Evolutionary conservation across 352 stramenopile species (phyloP), one percentile per base, ranked within the genome.

Genomic region (Lagenidium giganteum): DNA sequence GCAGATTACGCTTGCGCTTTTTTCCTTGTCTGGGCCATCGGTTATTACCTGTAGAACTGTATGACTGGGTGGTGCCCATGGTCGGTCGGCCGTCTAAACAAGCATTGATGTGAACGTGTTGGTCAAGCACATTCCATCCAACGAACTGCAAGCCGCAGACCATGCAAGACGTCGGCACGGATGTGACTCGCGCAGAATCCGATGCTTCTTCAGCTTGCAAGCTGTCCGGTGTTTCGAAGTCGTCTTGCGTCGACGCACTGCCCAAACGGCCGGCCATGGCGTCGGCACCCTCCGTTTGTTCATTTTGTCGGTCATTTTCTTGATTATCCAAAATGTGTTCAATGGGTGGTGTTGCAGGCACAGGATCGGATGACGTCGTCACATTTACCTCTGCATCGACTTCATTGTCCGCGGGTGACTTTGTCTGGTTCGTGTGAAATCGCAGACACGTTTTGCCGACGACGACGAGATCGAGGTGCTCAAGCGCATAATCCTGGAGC

Each of bases 361-460:
- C n/a, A n/a, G n/a, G n/a, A n/a, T n/a, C n/a, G n/a, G n/a, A n/a
- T n/a, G n/a, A n/a, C n/a, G n/a, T n/a, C n/a, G n/a, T n/a, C n/a
- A n/a, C n/a, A n/a, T 44, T 22, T 37, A 23, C 12, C 30, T 31
- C 14, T 36, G 7, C 37, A 32, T 33, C 31, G 2, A 36, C 31
- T 29, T 22, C 29, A 22, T 48, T 24, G 5, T 16, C 12, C 8
- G 9, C 12, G 34, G 47, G 57, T n/a, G 22, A 50, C 18, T 36
- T 24, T 21, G 27, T 24, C 30, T 75, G 57, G 28, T 30, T 31
- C n/a, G 64, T 30, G 8, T 53, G 43, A 21, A 70, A 66, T 23
- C 65, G 61, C 16, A 78, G 25, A 47, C 50, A 51, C 20, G 56
- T 73, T 22, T 43, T 66, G 3, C 72, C 72, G 13, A 85, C 55